Base-by-base conservation (phyloP, 129 eudicot genomes). In the Mikania micrantha region DNA sequence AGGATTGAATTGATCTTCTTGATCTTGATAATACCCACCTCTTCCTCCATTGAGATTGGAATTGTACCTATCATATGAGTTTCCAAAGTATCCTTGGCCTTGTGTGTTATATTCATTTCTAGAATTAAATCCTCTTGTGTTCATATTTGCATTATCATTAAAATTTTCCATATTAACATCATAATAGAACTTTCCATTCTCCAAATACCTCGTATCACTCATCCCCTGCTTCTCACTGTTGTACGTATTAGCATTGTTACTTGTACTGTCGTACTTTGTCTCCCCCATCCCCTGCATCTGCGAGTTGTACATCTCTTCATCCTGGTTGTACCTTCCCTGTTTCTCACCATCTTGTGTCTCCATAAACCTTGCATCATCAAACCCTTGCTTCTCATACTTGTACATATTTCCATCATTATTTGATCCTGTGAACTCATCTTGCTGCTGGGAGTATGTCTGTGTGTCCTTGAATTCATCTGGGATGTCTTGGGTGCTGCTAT, bases 141-240 rank as follows among this genome's bases (percentile, higher is more conserved):
- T 44, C 73, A 63, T 48, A 25, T 49, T 69, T 60, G 60, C 60
- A 38, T 74, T 74, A 16, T 48, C 28, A 65, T 73, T 27, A n/a
- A 32, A 25, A 21, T 40, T 76, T 53, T 82, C 84, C 27, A 48
- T 35, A 19, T 72, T 78, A 15, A 60, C n/a, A 60, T 79, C 86
- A 70, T 82, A 82, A 57, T 10, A 74, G 78, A 77, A 86, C 79
- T 73, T 82, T 48, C 89, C 91, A 44, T 73, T 68, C 67, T 81
- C 87, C 79, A 85, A 9, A n/a, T 61, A 70, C 65, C 90, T 78
- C 16, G 95, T 79, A 66, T 87, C 91, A 77, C 91, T 85, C 91
- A 85, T 87, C 2, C 89, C 90, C 29, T 71, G 81, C 78, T 67
- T 75, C 69, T 71, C 66, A 21, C 48, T 58, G 85, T 79, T 80